These are phyloP conservation scores for Blumeria graminis DNA, from an alignment of 2,329 filamentous ascomycete species.

Conservation along the genomic window DNA sequence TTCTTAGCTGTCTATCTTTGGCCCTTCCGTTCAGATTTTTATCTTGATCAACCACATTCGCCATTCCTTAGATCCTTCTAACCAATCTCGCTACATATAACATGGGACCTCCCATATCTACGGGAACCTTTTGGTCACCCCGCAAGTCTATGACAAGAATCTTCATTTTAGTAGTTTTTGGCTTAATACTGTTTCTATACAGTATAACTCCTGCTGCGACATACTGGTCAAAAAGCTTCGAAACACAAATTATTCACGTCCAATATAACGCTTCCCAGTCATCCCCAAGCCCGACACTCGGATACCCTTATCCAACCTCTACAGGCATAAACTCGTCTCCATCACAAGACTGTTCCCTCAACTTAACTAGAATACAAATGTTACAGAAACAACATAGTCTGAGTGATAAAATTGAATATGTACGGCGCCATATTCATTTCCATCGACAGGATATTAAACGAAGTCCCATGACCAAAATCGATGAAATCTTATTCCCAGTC, in stretches of 20 bases:
- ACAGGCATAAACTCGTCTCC: background rate
- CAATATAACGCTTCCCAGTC: slow-evolving; percentile 3
- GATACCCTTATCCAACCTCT: background rate
- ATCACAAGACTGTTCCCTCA: slow-evolving; percentile 21
- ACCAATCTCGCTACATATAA: too few relatives aligned
- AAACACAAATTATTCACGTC: slow-evolving; percentile 4
- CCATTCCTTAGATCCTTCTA: too few relatives aligned
- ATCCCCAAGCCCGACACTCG: background rate
- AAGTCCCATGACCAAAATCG: slow-evolving; percentile 25
- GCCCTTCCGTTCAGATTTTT: too few relatives aligned
- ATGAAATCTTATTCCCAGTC: slow-evolving; percentile 22
- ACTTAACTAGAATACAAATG: slow-evolving; percentile 22
- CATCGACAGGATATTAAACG: slow-evolving; percentile 24
- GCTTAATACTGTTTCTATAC: slow-evolving; percentile 8
- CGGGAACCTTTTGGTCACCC: slow-evolving; percentile 5
- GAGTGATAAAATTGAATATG: slow-evolving; percentile 27
- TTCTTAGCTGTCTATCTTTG: too few relatives aligned
- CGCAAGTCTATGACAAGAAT: slow-evolving; percentile 9
- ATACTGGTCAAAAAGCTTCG: slow-evolving; percentile 2
- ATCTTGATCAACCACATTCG: too few relatives aligned
- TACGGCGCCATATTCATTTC: slow-evolving; percentile 29
- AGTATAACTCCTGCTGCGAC: slow-evolving; percentile 5
- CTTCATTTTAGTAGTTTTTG: slow-evolving; percentile 8
- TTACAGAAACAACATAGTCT: slow-evolving; percentile 24
- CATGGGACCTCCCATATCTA: slow-evolving; percentile 9